These are phyloP conservation scores for Kingdonia uniflora DNA, from an alignment of 164 flowering plant genomes.

Conservation along the genomic window DNA sequence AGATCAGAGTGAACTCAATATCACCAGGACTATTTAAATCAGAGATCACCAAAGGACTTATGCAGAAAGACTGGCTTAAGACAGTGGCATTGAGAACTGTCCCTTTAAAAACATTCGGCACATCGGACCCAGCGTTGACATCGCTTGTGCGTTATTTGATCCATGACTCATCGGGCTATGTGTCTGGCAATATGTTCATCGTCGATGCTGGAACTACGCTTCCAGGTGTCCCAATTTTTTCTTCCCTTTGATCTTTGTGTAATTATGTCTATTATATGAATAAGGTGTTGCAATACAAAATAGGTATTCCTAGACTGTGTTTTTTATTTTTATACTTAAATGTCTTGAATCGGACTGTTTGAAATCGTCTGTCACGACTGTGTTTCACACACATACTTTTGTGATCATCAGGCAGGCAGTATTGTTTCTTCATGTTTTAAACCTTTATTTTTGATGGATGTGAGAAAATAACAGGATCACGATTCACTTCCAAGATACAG, in stretches of 20 bases:
- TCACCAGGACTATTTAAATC: slow-evolving; percentile 34
- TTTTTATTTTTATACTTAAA: no score
- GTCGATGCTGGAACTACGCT: slow-evolving; percentile 35
- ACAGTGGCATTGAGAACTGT: slow-evolving; percentile 22
- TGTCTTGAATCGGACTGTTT: no score
- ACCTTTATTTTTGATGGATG: no score
- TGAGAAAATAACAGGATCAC: no score
- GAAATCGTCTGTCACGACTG: no score
- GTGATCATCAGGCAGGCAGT: no score
- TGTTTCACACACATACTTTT: no score
- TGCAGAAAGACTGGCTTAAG: slow-evolving; percentile 33
- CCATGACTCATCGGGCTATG: slow-evolving; percentile 31
- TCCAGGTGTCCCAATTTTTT: slow-evolving; percentile 36
- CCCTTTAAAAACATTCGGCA: slow-evolving; percentile 27
- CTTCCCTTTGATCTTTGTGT: slow-evolving; percentile 21
- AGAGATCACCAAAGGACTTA: slow-evolving; percentile 27
- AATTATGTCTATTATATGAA: no score
- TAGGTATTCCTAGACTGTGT: no score
- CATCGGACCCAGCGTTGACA: slow-evolving; percentile 30
- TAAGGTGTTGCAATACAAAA: no score
- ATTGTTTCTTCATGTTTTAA: no score
- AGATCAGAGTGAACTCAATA: slow-evolving; percentile 32
- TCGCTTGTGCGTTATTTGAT: slow-evolving; percentile 35
- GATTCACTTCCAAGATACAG: no score
- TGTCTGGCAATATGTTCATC: slow-evolving; percentile 29